Percentiles rank a stretch among this genome's conserved stretches.
Evolutionary conservation across 768 basidiomycete genomes (phyloP).

Genomic region (Daedalea quercina): DNA sequence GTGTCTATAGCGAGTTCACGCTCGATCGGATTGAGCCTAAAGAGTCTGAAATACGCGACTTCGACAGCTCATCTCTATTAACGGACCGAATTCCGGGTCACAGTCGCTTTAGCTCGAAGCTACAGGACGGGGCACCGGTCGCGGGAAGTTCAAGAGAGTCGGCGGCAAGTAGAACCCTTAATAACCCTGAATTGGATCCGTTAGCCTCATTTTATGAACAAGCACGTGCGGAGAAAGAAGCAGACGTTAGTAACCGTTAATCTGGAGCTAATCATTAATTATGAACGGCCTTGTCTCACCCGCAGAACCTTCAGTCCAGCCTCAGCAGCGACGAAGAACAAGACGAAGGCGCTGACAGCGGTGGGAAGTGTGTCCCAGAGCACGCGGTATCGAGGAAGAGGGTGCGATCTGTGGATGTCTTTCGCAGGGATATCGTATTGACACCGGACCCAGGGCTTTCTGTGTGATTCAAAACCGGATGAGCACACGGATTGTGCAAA

Average conservation of each 20-base stretch:
- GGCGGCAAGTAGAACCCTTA: no score
- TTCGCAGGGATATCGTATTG: neutral
- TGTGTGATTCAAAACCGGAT: slow-evolving; percentile 48
- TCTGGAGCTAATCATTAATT: neutral
- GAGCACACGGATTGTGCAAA: slow-evolving; percentile 39
- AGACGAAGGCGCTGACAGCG: neutral
- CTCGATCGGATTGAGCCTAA: slow-evolving; percentile 7
- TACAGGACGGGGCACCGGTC: no score
- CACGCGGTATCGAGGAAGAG: slow-evolving; percentile 9
- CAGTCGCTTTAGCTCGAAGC: no score
- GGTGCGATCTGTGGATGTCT: neutral
- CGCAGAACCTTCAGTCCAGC: neutral
- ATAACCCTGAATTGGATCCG: slow-evolving; percentile 36
- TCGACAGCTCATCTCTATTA: slow-evolving; percentile 17
- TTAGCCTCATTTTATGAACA: slow-evolving; percentile 57
- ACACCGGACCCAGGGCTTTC: slow-evolving; percentile 48
- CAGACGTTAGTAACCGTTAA: slow-evolving; percentile 27
- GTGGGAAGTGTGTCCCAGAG: neutral
- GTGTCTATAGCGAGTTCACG: slow-evolving; percentile 15
- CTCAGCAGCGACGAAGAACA: neutral
- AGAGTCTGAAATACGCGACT: slow-evolving; percentile 22
- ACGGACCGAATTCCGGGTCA: no score
- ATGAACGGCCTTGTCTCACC: neutral
- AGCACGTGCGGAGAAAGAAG: slow-evolving; percentile 44
- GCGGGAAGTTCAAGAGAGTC: neutral